phyloP scores from a whole-genome alignment of 805 yeast genomes.

The Yarrowia osloensis region DNA sequence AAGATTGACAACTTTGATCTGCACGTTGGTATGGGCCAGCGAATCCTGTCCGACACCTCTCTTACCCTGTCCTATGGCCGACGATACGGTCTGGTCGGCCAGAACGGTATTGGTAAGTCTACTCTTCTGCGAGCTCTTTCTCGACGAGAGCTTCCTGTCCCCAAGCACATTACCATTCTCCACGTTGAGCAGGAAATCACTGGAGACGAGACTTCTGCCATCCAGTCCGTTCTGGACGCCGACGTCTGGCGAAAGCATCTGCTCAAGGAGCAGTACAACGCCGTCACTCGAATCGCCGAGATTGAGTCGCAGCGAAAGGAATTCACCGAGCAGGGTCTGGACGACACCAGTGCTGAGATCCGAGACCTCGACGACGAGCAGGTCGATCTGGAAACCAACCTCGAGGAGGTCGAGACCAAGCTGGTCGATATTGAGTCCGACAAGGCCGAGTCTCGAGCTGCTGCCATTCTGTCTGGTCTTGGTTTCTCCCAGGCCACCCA shows the following conservation, averaged over 20 bases:
- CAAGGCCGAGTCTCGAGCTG: conserved; percentile 97
- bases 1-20: conserved; percentile 90
- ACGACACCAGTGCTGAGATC: conserved; percentile 50
- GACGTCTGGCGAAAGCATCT: conserved; percentile 98
- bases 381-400: conserved; percentile 76
- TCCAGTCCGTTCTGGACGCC: conserved; percentile 96
- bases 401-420: conserved; percentile 79
- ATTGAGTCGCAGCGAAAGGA: conserved; percentile 62
- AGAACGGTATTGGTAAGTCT: conserved; percentile 99
- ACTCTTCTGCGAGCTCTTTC: conserved; percentile 88
- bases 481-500: conserved; percentile 93
- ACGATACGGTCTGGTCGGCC: conserved; percentile 97
- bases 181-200: conserved; percentile 97
- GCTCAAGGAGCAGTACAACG: conserved; percentile 63
- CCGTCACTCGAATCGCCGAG: conserved; percentile 69
- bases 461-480: conserved; percentile 85
- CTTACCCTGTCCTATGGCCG: conserved; percentile 87
- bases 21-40: conserved; percentile 92
- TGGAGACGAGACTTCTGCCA: conserved; percentile 89
- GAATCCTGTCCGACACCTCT: conserved; percentile 86
- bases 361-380: conserved; percentile 86
- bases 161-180: conserved; percentile 90
- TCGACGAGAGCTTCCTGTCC: conserved; percentile 89
- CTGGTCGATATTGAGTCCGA: conserved; percentile 93
- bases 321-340: conserved; percentile 33